Percentiles rank a stretch among this genome's conserved stretches.
These are phyloP conservation scores for Phanerodontia chrysosporium DNA, from an alignment of 768 basidiomycete genomes.

Conservation along the genomic window DNA sequence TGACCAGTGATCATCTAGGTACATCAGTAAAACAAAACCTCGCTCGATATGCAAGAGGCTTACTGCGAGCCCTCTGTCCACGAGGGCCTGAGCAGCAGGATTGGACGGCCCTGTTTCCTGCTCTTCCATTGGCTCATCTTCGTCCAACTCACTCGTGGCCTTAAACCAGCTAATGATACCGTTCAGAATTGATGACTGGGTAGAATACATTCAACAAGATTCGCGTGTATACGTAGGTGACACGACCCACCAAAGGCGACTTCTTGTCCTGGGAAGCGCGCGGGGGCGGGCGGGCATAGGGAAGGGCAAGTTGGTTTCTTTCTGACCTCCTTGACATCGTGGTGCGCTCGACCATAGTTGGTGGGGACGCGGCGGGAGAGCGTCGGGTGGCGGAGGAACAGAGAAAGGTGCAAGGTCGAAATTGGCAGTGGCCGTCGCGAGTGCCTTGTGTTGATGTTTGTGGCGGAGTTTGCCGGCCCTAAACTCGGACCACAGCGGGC, in stretches of 20 bases:
- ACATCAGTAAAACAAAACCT: background rate
- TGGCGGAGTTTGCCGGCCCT: constrained; percentile 10
- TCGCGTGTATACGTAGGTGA: background rate
- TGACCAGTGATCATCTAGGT: background rate
- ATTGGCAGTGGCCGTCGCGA: background rate
- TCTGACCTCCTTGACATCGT: background rate
- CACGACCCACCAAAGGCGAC: background rate
- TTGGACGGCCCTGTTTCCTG: background rate
- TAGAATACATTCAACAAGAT: background rate
- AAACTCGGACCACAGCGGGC: constrained; percentile 8
- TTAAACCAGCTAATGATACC: background rate
- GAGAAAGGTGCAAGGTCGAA: background rate
- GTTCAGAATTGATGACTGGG: background rate
- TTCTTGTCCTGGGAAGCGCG: background rate
- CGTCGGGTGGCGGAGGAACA: no score
- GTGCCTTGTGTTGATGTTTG: background rate
- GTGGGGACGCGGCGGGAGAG: background rate
- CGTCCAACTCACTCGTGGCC: background rate
- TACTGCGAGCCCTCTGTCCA: constrained; percentile 3
- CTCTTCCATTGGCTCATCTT: background rate
- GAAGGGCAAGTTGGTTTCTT: background rate
- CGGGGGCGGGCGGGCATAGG: constrained; percentile 1
- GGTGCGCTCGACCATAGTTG: constrained; percentile 5
- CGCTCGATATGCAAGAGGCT: background rate
- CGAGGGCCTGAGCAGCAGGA: background rate